Evolutionary conservation across 352 stramenopile species (phyloP).

Genomic region (Phytopythium delawarense): DNA sequence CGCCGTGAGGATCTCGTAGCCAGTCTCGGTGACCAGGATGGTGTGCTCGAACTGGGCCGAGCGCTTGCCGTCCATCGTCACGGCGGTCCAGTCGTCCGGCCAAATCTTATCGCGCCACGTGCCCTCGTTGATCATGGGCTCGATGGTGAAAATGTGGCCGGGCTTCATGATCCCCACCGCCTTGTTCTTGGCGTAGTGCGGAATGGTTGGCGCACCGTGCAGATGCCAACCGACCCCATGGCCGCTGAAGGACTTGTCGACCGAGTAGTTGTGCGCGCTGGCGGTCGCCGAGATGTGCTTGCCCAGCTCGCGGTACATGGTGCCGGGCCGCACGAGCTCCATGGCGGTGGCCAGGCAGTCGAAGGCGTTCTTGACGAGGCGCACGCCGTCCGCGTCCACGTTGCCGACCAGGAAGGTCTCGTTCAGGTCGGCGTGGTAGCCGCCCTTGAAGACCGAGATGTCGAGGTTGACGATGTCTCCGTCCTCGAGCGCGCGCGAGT

Average conservation of each 20-base stretch:
- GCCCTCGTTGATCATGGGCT: conserved; percentile 98
- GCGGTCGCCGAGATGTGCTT: conserved; percentile 88
- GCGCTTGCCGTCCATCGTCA: conserved; percentile 92
- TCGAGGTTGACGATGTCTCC: conserved; percentile 98
- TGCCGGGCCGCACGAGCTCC: conserved; percentile 89
- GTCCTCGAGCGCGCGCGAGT: conserved; percentile 90
- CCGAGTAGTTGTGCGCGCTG: conserved; percentile 74
- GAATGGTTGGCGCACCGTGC: conserved; percentile 96
- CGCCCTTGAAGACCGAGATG: conserved; percentile 94
- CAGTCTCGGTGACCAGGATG: conserved; percentile 94
- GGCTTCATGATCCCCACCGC: conserved; percentile 93
- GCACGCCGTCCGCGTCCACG: conserved; percentile 86
- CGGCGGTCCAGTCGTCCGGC: conserved; percentile 96
- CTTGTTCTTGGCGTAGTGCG: conserved; percentile 98
- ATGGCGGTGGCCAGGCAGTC: conserved; percentile 86
- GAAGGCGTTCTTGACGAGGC: conserved; percentile 93
- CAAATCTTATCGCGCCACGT: conserved; percentile 86
- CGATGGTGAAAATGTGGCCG: conserved; percentile 97
- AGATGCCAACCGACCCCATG: conserved; percentile 97
- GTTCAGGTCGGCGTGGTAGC: conserved; percentile 96
- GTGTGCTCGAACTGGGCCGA: conserved; percentile 97
- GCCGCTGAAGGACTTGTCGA: conserved; percentile 96
- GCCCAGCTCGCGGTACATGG: conserved; percentile 93
- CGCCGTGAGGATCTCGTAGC: conserved; percentile 94
- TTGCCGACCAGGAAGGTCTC: conserved; percentile 97